phyloP scores from a whole-genome alignment of 2,329 filamentous ascomycete genomes.

The Podosphaera fusca region DNA sequence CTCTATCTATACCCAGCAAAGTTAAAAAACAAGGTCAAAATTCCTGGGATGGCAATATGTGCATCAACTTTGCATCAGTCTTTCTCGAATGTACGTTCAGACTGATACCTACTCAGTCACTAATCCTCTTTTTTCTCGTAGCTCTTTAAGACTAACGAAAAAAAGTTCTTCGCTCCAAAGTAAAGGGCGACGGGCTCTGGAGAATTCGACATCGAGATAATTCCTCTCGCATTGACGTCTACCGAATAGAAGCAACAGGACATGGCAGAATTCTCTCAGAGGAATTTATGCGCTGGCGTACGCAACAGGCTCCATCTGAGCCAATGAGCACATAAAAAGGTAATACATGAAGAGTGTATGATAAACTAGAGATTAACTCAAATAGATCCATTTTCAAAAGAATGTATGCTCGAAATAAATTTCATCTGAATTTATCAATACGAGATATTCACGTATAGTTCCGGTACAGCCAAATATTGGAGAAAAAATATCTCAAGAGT shows the following conservation, averaged over 20 bases:
- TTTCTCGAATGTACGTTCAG: conserved; percentile 52
- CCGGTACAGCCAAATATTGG: too few species aligned
- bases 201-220: conserved; percentile 45
- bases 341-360: too few species aligned
- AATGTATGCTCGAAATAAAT: too few species aligned
- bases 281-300: conserved; percentile 53
- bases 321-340: too few species aligned
- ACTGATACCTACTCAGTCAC: background rate
- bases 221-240: conserved; percentile 46
- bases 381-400: too few species aligned
- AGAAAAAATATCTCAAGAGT: too few species aligned
- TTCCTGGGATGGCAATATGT: conserved; percentile 79
- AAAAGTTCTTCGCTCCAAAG: conserved; percentile 37
- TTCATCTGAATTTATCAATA: too few species aligned
- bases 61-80: conserved; percentile 66
- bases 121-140: background rate
- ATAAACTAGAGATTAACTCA: too few species aligned
- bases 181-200: conserved; percentile 55
- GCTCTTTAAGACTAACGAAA: conserved; percentile 5
- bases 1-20: conserved; percentile 51
- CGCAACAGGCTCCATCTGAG: conserved; percentile 7
- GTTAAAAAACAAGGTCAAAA: conserved; percentile 40
- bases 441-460: too few species aligned
- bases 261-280: conserved; percentile 55
- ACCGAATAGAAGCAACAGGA: conserved; percentile 47